Conservation (phyloP, 129 eudicot genomes). For the Helianthus annuus region DNA sequence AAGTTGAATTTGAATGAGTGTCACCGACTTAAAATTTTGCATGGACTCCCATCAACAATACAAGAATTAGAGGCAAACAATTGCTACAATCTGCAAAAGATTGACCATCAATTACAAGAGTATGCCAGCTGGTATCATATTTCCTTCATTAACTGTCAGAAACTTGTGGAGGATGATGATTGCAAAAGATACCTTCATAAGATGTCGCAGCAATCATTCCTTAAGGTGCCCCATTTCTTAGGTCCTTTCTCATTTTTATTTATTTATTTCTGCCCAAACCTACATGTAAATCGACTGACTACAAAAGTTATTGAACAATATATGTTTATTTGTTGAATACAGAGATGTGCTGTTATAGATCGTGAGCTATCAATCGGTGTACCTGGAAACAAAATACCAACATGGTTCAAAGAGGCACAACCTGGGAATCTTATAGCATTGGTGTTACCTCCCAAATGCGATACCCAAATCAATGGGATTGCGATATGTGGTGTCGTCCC, state of each 20-base stretch:
- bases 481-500: not conserved
- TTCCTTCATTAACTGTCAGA: not conserved
- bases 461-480: not conserved
- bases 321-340: not conserved
- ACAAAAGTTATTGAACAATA: not conserved
- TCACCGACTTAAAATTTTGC: not conserved
- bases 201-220: not conserved
- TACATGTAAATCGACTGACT: no score
- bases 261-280: not conserved
- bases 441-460: not conserved
- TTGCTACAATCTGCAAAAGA: conserved; percentile 6
- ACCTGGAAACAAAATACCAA: not conserved
- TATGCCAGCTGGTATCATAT: no score
- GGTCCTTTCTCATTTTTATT: not conserved
- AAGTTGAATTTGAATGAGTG: not conserved
- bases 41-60: not conserved
- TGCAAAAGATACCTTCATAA: not conserved
- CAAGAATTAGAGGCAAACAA: not conserved
- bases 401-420: conserved; percentile 11
- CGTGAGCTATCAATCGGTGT: not conserved
- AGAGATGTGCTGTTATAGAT: conserved; percentile 10
- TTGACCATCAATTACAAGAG: no score
- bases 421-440: not conserved
- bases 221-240: not conserved
- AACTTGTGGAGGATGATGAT: conserved; percentile 5